Evolutionary conservation across 2,329 filamentous ascomycete species (phyloP).

Genomic region (Fusarium sp.): DNA sequence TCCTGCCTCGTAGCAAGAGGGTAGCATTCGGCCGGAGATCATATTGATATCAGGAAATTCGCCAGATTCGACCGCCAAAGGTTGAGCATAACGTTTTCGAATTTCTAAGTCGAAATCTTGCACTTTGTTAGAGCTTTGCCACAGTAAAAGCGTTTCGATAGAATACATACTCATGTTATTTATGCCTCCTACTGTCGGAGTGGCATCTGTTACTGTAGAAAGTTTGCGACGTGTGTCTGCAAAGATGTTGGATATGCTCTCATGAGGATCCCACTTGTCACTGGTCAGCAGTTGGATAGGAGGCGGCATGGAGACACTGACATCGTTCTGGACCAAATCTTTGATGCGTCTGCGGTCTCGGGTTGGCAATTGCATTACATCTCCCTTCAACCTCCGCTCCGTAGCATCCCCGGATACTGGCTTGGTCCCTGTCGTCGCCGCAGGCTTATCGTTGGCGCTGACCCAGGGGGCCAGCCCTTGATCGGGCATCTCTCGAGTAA

Average conservation of each 20-base stretch:
- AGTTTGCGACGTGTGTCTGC: constrained; percentile 59
- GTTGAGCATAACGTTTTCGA: constrained; percentile 71
- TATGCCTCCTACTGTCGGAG: constrained; percentile 76
- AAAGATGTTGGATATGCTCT: constrained; percentile 63
- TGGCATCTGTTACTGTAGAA: constrained; percentile 65
- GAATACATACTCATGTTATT: constrained; percentile 78
- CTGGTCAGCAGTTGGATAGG: constrained; percentile 28
- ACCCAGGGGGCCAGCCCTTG: constrained; percentile 75
- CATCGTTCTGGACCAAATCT: constrained; percentile 70
- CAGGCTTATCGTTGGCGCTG: constrained; percentile 75
- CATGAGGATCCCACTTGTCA: constrained; percentile 63
- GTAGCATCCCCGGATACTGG: constrained; percentile 72
- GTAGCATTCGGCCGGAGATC: constrained; percentile 72
- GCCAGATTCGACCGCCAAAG: constrained; percentile 72
- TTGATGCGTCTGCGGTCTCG: constrained; percentile 74
- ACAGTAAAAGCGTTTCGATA: not conserved
- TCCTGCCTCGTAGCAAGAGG: constrained; percentile 74
- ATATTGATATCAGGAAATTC: constrained; percentile 74
- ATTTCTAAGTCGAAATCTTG: constrained; percentile 74
- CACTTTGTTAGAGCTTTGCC: constrained; percentile 29
- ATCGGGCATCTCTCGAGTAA: constrained; percentile 75
- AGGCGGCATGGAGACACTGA: constrained; percentile 50
- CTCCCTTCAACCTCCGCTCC: constrained; percentile 72
- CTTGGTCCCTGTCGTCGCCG: constrained; percentile 65
- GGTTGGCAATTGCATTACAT: constrained; percentile 76